Percentiles rank a stretch among this genome's conserved stretches.
Conservation (phyloP, 441 rosid genomes). For the Euphorbia celastroides region DNA sequence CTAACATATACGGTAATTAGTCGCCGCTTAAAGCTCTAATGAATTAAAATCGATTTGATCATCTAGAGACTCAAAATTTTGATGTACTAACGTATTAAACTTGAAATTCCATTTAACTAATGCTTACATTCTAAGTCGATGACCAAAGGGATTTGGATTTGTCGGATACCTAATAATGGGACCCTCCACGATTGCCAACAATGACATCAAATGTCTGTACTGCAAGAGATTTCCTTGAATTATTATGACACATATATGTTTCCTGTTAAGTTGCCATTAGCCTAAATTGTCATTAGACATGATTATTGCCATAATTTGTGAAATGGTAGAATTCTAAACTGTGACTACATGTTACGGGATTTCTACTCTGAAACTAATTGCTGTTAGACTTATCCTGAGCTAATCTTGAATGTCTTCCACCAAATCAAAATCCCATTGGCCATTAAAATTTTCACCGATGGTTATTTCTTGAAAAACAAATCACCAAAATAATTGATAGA, state of each 20-base stretch:
- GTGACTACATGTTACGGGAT: not conserved
- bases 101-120: not conserved
- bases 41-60: not conserved
- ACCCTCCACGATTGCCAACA: slow-evolving; percentile 18
- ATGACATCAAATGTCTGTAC: slow-evolving; percentile 18
- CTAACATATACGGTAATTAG: too few species aligned
- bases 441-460: not conserved
- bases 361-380: slow-evolving; percentile 12
- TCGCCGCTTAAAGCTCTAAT: not conserved
- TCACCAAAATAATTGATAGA: not conserved
- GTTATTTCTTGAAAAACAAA: not conserved
- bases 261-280: slow-evolving; percentile 4
- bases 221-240: slow-evolving; percentile 23
- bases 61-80: not conserved
- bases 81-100: not conserved
- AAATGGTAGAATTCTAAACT: slow-evolving; percentile 8
- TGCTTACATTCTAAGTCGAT: slow-evolving; percentile 9
- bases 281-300: not conserved
- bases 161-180: slow-evolving; percentile 22
- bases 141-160: slow-evolving; percentile 3
- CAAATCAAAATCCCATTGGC: slow-evolving; percentile 9
- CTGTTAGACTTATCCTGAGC: slow-evolving; percentile 16
- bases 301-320: slow-evolving; percentile 1
- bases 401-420: slow-evolving; percentile 24
- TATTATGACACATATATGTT: slow-evolving; percentile 1